phyloP scores from a whole-genome alignment of 148 eudicot genomes.

The Fagopyrum homotropicum region DNA sequence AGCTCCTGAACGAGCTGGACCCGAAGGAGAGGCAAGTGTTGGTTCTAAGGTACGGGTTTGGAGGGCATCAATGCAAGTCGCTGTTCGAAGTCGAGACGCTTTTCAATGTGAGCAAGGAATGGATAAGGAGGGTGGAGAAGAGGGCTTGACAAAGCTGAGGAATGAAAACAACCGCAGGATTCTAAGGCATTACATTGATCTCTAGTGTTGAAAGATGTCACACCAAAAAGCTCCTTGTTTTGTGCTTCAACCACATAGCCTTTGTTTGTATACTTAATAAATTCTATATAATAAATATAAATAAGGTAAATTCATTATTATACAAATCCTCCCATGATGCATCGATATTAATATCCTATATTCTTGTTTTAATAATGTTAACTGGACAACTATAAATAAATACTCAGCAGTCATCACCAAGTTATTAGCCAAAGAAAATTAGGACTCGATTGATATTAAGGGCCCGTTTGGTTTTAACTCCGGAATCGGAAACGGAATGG shows the following conservation, averaged over 20 bases:
- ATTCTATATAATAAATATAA: background rate
- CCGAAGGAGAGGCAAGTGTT: slow-evolving; percentile 56
- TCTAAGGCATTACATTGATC: slow-evolving; percentile 45
- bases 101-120: slow-evolving; percentile 73
- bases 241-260: background rate
- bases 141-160: slow-evolving; percentile 57
- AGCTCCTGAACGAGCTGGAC: slow-evolving; percentile 43
- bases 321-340: background rate
- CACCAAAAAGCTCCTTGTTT: background rate
- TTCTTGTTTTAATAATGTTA: no score
- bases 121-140: slow-evolving; percentile 66
- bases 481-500: no score
- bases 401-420: background rate
- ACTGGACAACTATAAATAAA: no score
- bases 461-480: no score
- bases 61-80: slow-evolving; percentile 51
- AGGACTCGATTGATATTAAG: no score
- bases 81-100: slow-evolving; percentile 69
- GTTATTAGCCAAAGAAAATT: no score
- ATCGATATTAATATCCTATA: background rate
- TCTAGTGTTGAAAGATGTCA: slow-evolving; percentile 14
- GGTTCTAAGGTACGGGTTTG: slow-evolving; percentile 57
- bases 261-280: background rate
- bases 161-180: slow-evolving; percentile 29
- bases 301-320: background rate